phyloP scores from a whole-genome alignment of 1,139 yeast genomes.

The Candida tetrigidarum region DNA sequence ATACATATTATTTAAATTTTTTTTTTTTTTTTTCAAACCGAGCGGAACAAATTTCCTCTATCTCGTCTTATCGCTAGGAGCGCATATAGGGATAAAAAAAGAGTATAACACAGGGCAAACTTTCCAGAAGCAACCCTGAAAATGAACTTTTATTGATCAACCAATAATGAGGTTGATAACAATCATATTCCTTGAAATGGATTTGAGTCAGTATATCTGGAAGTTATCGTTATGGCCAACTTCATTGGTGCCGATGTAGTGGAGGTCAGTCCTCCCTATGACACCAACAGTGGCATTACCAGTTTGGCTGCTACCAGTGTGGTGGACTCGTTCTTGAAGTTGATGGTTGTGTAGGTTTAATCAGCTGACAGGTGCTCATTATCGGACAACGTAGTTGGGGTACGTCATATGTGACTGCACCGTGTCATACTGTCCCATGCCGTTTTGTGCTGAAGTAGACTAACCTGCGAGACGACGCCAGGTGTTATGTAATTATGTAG shows the following conservation, averaged over 20 bases:
- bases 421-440: not conserved
- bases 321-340: conserved; percentile 51
- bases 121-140: not conserved
- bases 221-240: conserved; percentile 41
- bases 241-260: conserved; percentile 81
- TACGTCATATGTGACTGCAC: not conserved
- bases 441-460: too few relatives aligned
- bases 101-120: not conserved
- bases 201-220: not conserved
- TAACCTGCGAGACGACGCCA: too few relatives aligned
- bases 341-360: conserved; percentile 37
- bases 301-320: conserved; percentile 58
- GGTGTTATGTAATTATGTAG: too few relatives aligned
- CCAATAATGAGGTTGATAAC: not conserved
- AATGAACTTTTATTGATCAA: not conserved
- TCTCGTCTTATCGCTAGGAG: not conserved
- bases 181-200: not conserved
- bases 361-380: too few relatives aligned
- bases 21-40: not conserved
- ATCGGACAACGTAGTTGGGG: too few relatives aligned
- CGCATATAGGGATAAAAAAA: not conserved
- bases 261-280: conserved; percentile 78
- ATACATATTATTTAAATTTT: not conserved
- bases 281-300: conserved; percentile 55
- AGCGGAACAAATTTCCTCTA: conserved; percentile 2